Conservation (phyloP, 768 basidiomycete species). For the Lentinula sp. region DNA sequence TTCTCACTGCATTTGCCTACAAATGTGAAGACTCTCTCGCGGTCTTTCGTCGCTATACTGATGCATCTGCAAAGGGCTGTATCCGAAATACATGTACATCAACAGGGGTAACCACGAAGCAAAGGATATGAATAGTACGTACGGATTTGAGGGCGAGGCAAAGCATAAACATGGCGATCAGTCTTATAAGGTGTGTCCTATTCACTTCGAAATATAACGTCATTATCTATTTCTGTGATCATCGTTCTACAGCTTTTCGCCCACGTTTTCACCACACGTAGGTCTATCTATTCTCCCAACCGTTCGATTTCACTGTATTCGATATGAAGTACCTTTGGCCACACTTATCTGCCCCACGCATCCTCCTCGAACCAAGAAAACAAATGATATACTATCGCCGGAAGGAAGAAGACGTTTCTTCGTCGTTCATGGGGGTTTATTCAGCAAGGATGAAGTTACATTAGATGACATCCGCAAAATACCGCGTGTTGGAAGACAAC, state of each 20-base stretch:
- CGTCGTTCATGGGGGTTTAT: conserved; percentile 93
- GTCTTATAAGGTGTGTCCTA: conserved; percentile 69
- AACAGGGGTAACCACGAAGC: conserved; percentile 98
- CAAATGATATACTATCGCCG: conserved; percentile 69
- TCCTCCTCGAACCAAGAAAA: conserved; percentile 36
- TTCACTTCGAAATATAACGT: not conserved
- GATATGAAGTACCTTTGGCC: conserved; percentile 74
- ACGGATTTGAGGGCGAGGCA: conserved; percentile 93
- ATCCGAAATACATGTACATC: conserved; percentile 84
- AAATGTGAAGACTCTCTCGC: conserved; percentile 58
- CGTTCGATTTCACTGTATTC: not conserved
- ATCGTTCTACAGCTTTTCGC: conserved; percentile 66
- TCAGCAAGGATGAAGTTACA: conserved; percentile 93
- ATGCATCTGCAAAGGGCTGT: conserved; percentile 63
- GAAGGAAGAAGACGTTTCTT: conserved; percentile 86
- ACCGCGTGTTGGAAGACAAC: conserved; percentile 81
- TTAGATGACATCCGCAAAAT: conserved; percentile 90
- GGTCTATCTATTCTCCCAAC: conserved; percentile 19
- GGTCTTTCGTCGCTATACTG: not conserved
- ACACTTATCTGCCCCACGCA: conserved; percentile 77
- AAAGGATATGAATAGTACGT: conserved; percentile 93
- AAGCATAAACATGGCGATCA: conserved; percentile 97
- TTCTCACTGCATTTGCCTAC: conserved; percentile 87
- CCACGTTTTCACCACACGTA: conserved; percentile 86
- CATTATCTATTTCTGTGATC: not conserved